Evolutionary conservation across 768 basidiomycete genomes (phyloP).

Genomic region (Saitozyma podzolica): DNA sequence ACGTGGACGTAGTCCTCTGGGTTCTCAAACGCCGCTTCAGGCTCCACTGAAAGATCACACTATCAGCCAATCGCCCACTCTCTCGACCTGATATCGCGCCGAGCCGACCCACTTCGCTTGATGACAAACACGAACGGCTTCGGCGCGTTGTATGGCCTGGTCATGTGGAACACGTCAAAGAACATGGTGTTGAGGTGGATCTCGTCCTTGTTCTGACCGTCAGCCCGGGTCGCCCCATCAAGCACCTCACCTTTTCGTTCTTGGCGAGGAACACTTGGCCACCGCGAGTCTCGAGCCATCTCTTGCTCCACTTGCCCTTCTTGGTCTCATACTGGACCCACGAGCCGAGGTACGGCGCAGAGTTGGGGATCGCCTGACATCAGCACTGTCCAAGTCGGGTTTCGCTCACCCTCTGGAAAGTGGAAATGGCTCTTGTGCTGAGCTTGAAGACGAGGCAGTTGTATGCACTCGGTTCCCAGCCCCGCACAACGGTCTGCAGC

Average conservation of each 20-base stretch:
- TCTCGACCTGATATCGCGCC: neutral
- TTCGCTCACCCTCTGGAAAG: slow-evolving; percentile 51
- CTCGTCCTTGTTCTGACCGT: slow-evolving; percentile 75
- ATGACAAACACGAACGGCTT: slow-evolving; percentile 81
- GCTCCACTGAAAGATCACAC: slow-evolving; percentile 15
- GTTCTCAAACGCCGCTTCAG: slow-evolving; percentile 78
- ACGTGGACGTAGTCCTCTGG: slow-evolving; percentile 82
- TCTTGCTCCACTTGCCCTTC: slow-evolving; percentile 92
- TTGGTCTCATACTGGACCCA: slow-evolving; percentile 88
- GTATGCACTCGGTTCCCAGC: slow-evolving; percentile 82
- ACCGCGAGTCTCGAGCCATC: slow-evolving; percentile 82
- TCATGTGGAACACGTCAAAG: slow-evolving; percentile 83
- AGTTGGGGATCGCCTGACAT: slow-evolving; percentile 57
- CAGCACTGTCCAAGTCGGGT: neutral
- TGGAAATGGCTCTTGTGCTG: slow-evolving; percentile 64
- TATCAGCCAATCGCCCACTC: slow-evolving; percentile 2
- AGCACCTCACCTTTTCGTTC: slow-evolving; percentile 70
- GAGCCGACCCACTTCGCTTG: slow-evolving; percentile 59
- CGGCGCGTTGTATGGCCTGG: slow-evolving; percentile 72
- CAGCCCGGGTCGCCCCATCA: neutral
- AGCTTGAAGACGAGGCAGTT: slow-evolving; percentile 79
- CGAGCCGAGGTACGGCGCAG: slow-evolving; percentile 54
- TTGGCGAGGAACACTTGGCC: slow-evolving; percentile 85
- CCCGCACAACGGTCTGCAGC: slow-evolving; percentile 72
- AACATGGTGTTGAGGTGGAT: slow-evolving; percentile 58